Conservation (phyloP, 208 protist genomes). For the Leishmania tarentolae region DNA sequence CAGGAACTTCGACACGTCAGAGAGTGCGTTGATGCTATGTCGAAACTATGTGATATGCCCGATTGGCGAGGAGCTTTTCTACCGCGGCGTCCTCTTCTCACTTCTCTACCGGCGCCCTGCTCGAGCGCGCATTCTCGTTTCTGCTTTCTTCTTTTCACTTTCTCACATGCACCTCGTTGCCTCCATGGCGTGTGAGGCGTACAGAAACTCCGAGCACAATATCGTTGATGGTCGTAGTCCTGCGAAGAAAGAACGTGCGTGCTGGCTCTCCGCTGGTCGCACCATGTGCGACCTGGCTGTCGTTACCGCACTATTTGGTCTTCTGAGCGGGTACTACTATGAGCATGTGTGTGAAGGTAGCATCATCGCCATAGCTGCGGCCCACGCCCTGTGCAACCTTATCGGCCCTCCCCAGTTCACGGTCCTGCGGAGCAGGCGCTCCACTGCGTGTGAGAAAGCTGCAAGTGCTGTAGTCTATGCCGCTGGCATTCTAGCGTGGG, state of each 20-base stretch:
- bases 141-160: slow-evolving; percentile 61
- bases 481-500: slow-evolving; percentile 20
- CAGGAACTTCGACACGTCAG: neutral
- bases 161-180: slow-evolving; percentile 70
- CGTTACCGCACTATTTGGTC: slow-evolving; percentile 53
- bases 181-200: slow-evolving; percentile 36
- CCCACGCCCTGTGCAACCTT: slow-evolving; percentile 71
- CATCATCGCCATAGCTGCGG: slow-evolving; percentile 41
- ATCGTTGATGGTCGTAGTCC: neutral
- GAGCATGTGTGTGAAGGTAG: slow-evolving; percentile 39
- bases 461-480: slow-evolving; percentile 19
- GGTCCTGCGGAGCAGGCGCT: neutral
- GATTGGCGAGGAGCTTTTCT: slow-evolving; percentile 78
- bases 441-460: neutral
- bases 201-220: slow-evolving; percentile 12
- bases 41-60: slow-evolving; percentile 64
- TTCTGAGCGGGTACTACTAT: slow-evolving; percentile 67
- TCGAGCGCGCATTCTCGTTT: slow-evolving; percentile 35
- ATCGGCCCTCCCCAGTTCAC: slow-evolving; percentile 53
- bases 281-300: slow-evolving; percentile 23
- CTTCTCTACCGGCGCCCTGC: slow-evolving; percentile 35
- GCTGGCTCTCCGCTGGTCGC: slow-evolving; percentile 26
- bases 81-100: slow-evolving; percentile 64
- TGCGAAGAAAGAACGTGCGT: neutral
- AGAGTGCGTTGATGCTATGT: slow-evolving; percentile 26